Percentiles rank a stretch among this genome's conserved stretches.
Conservation (phyloP, 208 protist species). For the Trypanosoma avium region DNA sequence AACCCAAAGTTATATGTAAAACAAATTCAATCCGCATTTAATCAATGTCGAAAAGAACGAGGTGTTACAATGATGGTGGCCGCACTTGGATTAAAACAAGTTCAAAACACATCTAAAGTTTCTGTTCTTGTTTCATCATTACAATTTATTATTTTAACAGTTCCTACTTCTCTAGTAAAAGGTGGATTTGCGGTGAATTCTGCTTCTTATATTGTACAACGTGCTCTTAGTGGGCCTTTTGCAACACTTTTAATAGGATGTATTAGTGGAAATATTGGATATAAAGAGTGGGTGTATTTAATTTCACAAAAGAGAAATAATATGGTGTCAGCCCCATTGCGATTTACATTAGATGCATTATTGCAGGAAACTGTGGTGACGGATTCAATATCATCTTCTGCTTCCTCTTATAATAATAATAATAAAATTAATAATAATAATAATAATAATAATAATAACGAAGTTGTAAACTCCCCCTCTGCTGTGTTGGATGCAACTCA, state of each 20-base stretch:
- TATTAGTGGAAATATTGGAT: not conserved
- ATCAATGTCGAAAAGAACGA: not conserved
- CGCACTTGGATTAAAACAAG: conserved; percentile 5
- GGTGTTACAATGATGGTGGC: not conserved
- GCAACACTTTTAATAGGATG: conserved; percentile 12
- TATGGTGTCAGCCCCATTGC: not conserved
- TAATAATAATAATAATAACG: not conserved
- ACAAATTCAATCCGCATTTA: not conserved
- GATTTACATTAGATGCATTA: not conserved
- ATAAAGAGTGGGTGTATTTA: conserved; percentile 2
- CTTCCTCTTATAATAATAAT: not conserved
- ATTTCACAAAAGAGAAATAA: not conserved
- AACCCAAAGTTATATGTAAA: not conserved
- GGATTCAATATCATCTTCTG: not conserved
- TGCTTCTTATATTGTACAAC: not conserved
- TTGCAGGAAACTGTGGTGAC: not conserved
- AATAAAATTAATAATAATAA: not conserved
- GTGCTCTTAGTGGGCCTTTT: conserved; percentile 3
- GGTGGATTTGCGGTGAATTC: conserved; percentile 1
- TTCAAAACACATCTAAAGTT: not conserved
- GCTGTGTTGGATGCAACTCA: not conserved
- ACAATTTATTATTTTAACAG: conserved; percentile 3
- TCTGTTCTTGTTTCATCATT: conserved; percentile 10
- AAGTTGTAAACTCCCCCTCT: not conserved
- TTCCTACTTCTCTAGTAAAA: conserved; percentile 5